Percentiles rank a stretch among this genome's conserved stretches.
phyloP scores from a whole-genome alignment of 345 rosid species.

The Microthlaspi erraticum region DNA sequence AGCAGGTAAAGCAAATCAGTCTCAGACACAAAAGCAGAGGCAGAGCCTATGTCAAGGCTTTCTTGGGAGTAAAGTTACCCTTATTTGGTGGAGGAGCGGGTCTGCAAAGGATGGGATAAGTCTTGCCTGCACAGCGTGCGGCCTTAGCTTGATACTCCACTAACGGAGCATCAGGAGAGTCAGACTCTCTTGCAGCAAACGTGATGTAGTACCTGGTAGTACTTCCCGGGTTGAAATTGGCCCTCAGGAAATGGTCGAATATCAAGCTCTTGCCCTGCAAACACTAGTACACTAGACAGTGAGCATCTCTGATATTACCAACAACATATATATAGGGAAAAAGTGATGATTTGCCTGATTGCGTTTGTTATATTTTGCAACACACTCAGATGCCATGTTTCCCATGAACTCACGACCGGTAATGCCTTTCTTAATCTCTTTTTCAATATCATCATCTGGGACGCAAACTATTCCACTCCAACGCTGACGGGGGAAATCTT shows the following conservation, averaged over 20 bases:
- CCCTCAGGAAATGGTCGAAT: slow-evolving; percentile 9
- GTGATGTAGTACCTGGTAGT: slow-evolving; percentile 30
- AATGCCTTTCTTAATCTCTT: neutral
- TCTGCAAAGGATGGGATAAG: slow-evolving; percentile 34
- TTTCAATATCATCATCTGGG: neutral
- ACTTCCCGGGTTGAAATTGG: slow-evolving; percentile 16
- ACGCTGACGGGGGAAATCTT: neutral
- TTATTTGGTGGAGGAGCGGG: neutral
- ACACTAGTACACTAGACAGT: too few species aligned
- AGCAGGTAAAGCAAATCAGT: too few species aligned
- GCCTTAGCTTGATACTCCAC: slow-evolving; percentile 34
- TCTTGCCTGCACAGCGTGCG: neutral
- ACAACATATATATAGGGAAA: too few species aligned
- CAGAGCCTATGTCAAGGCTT: too few species aligned
- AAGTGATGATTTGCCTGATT: neutral
- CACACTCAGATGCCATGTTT: neutral
- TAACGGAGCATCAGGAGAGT: slow-evolving; percentile 12
- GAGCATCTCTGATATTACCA: too few species aligned
- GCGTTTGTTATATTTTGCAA: slow-evolving; percentile 3
- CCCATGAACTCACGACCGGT: neutral
- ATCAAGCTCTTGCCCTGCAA: neutral
- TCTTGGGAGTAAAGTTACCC: too few species aligned
- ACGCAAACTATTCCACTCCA: neutral
- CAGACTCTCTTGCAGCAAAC: slow-evolving; percentile 23
- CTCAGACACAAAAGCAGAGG: too few species aligned